Conservation (phyloP, 2,329 filamentous ascomycete genomes). For the Diplodia mutila region DNA sequence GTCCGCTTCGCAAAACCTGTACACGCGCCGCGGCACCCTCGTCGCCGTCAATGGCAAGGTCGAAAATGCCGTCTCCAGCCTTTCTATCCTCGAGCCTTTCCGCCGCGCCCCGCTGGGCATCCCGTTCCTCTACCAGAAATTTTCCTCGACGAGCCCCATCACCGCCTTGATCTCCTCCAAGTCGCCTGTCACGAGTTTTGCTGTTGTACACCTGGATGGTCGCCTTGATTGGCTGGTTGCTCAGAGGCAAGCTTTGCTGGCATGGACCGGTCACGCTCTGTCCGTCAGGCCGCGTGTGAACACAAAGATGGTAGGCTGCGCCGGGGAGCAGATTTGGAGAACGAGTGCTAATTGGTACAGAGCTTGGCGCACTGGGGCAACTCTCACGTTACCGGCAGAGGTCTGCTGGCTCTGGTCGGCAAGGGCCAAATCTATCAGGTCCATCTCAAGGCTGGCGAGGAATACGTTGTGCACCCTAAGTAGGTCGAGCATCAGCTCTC, state of each 20-base stretch:
- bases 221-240: slow-evolving; percentile 94
- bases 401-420: slow-evolving; percentile 80
- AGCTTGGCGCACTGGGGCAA: slow-evolving; percentile 88
- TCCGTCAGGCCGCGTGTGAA: slow-evolving; percentile 76
- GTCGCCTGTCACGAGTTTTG: slow-evolving; percentile 82
- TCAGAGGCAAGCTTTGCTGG: slow-evolving; percentile 85
- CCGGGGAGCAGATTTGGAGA: background rate
- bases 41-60: slow-evolving; percentile 88
- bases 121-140: slow-evolving; percentile 90
- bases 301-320: slow-evolving; percentile 62
- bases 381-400: slow-evolving; percentile 84
- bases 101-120: slow-evolving; percentile 79
- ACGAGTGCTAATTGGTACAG: slow-evolving; percentile 49
- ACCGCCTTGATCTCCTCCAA: slow-evolving; percentile 88
- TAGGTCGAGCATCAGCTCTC: slow-evolving; percentile 35
- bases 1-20: slow-evolving; percentile 90
- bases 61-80: slow-evolving; percentile 87
- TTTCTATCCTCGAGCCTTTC: slow-evolving; percentile 84
- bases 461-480: slow-evolving; percentile 86
- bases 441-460: slow-evolving; percentile 77
- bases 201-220: slow-evolving; percentile 86
- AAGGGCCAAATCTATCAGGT: slow-evolving; percentile 90
- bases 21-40: slow-evolving; percentile 87
- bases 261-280: slow-evolving; percentile 93
- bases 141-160: slow-evolving; percentile 84